These are phyloP conservation scores for Neurospora sp. DNA, from an alignment of 495 filamentous ascomycete genomes.

Conservation along the genomic window DNA sequence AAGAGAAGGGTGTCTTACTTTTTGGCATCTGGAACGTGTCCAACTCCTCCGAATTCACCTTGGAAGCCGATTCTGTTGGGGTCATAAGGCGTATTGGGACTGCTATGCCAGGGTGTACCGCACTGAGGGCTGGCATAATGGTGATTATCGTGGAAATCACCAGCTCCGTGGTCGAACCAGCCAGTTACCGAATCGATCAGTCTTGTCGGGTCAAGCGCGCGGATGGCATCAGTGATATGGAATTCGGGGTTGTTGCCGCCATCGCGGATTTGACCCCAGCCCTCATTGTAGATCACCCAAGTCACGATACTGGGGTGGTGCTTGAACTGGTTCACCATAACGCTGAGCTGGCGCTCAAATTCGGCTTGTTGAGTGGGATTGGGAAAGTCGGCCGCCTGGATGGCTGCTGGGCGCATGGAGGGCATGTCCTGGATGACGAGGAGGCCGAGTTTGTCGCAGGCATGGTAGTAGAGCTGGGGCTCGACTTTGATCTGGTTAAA, in stretches of 20 bases:
- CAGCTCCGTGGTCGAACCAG: conserved; percentile 52
- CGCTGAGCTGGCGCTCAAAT: conserved; percentile 51
- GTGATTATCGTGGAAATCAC: conserved; percentile 54
- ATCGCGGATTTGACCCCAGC: conserved; percentile 49
- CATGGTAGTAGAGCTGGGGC: conserved; percentile 53
- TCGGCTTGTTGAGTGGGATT: conserved; percentile 44
- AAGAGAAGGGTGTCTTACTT: conserved; percentile 13
- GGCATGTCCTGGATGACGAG: conserved; percentile 64
- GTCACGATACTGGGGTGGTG: conserved; percentile 50
- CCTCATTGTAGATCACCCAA: conserved; percentile 60
- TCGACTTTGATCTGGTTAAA: conserved; percentile 56
- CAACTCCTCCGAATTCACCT: conserved; percentile 59
- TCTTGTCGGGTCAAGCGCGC: conserved; percentile 48
- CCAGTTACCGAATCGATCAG: conserved; percentile 51
- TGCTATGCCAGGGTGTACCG: conserved; percentile 53
- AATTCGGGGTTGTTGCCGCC: conserved; percentile 42
- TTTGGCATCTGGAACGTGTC: conserved; percentile 48
- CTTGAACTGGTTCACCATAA: conserved; percentile 51
- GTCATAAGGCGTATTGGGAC: conserved; percentile 46
- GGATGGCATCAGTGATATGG: conserved; percentile 41
- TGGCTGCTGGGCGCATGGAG: conserved; percentile 28
- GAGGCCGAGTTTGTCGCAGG: conserved; percentile 53
- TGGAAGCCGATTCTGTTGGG: conserved; percentile 51
- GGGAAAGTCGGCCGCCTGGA: conserved; percentile 20
- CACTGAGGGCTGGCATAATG: conserved; percentile 65